Percentiles rank a stretch among this genome's conserved stretches.
Evolutionary conservation across 179 eudicot genomes (phyloP).

Genomic region (Corrigiola litoralis): DNA sequence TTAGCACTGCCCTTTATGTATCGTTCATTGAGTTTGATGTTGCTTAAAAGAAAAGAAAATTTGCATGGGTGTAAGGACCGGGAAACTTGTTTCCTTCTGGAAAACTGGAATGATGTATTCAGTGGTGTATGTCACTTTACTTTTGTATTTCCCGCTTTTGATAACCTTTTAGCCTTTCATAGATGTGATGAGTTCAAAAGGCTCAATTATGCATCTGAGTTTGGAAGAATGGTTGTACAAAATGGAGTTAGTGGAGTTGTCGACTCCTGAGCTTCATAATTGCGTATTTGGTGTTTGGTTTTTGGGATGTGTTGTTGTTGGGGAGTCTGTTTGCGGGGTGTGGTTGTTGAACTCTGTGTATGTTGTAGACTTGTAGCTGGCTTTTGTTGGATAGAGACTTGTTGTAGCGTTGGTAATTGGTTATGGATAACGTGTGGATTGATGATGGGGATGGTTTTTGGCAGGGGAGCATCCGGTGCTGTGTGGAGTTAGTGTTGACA

Average conservation of each 20-base stretch:
- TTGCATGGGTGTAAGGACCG: no score
- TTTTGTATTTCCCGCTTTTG: no score
- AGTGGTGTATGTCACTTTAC: no score
- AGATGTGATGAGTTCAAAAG: slow-evolving; percentile 22
- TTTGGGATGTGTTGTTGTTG: slow-evolving; percentile 29
- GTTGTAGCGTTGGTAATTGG: slow-evolving; percentile 31
- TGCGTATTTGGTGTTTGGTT: slow-evolving; percentile 25
- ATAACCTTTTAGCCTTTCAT: no score
- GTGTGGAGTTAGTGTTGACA: slow-evolving; percentile 32
- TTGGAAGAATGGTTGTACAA: slow-evolving; percentile 19
- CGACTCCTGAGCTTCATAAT: slow-evolving; percentile 22
- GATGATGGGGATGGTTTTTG: slow-evolving; percentile 51
- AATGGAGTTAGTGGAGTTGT: slow-evolving; percentile 24
- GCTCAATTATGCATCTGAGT: slow-evolving; percentile 19
- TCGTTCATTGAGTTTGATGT: no score
- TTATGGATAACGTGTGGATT: slow-evolving; percentile 32
- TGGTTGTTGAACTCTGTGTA: slow-evolving; percentile 31
- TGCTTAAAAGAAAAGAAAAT: no score
- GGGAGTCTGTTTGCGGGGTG: slow-evolving; percentile 23
- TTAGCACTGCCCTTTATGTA: no score
- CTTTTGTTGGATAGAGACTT: slow-evolving; percentile 33
- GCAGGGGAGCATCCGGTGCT: slow-evolving; percentile 43
- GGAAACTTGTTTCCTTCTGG: no score
- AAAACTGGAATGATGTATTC: no score
- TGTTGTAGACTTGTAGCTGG: slow-evolving; percentile 31